Evolutionary conservation across 202 grass and related monocot genomes (phyloP), one percentile per base, ranked within the genome.

Genomic region (Zoysia matrella): DNA sequence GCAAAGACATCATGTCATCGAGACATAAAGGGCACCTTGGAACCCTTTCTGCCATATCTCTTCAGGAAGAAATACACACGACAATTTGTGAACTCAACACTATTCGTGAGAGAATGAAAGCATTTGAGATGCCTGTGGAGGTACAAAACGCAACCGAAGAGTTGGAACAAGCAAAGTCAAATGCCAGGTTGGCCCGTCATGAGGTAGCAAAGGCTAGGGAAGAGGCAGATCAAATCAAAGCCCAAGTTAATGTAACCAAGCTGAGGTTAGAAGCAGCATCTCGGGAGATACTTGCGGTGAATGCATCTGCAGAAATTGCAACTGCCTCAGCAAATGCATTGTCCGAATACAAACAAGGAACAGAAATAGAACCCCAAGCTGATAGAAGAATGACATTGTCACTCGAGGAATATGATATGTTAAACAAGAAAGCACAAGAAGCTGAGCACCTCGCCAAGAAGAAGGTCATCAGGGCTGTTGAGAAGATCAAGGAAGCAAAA

Each of bases 401-500:
- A 60, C 8, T 94, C 8, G 92, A 95, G 72, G 86, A 91, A 45
- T 95, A 98, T 6, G 72, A 90, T 74, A 71, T 46, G 2, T 76
- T 98, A 16, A 91, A 71, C 72, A 93, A 85, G 76, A 90, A 82
- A 84, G 85, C 80, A 8, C 66, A 78, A 44, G 88, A 98, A 45
- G 84, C 92, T 0, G 90, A 98, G 79, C 67, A 85, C 45, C 69
- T 81, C 39, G 84, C 90, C n/a, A 91, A 88, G 69, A 88, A 91
- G 75, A 79, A 65, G 30, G 84, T 98, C 51, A 80, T 93, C 11
- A 73, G 84, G 67, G 88, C 90, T 1, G 57, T 95, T 16, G 90
- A 98, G 36, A 84, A 86, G 77, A 93, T 98, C 57, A 83, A 91
- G 63, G 74, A 87, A 47, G 90, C 86, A 0, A 98, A 93, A 71